phyloP scores from a whole-genome alignment of 2,329 filamentous ascomycete genomes.

The Ophiostoma australiae region DNA sequence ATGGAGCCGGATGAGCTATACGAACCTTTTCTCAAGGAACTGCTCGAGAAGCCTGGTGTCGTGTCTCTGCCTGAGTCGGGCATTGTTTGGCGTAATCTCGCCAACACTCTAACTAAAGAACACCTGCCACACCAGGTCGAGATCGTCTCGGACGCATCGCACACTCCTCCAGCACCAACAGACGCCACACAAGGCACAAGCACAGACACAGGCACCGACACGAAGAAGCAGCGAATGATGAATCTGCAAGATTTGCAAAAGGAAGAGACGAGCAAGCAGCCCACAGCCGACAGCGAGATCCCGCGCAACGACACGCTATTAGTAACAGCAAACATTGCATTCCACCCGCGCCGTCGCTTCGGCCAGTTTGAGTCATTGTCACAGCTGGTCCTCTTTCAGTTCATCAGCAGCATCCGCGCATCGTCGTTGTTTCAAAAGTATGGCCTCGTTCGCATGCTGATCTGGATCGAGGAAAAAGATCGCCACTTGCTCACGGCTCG shows the following conservation, averaged over 20 bases:
- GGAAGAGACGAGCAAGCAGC: conserved; percentile 29
- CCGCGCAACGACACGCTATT: conserved; percentile 68
- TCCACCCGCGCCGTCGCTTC: conserved; percentile 47
- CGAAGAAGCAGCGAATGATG: background rate
- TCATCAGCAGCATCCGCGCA: conserved; percentile 54
- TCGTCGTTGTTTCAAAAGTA: conserved; percentile 64
- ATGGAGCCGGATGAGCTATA: conserved; percentile 68
- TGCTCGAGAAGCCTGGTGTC: conserved; percentile 48
- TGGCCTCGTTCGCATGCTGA: conserved; percentile 72
- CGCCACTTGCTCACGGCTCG: conserved; percentile 57
- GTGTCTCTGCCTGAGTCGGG: conserved; percentile 53
- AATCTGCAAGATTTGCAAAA: background rate
- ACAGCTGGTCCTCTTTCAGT: conserved; percentile 55
- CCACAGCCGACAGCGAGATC: conserved; percentile 30
- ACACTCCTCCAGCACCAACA: conserved; percentile 25
- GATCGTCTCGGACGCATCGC: conserved; percentile 24
- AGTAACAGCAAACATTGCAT: conserved; percentile 62
- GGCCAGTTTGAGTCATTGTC: conserved; percentile 53
- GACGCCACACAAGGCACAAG: background rate
- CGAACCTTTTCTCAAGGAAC: conserved; percentile 53
- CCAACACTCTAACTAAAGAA: conserved; percentile 46
- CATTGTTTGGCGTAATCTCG: conserved; percentile 57
- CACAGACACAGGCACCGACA: background rate
- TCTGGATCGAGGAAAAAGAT: conserved; percentile 64
- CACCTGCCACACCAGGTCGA: conserved; percentile 53